phyloP scores from a whole-genome alignment of 768 basidiomycete species.

The Mycena rebaudengoi region DNA sequence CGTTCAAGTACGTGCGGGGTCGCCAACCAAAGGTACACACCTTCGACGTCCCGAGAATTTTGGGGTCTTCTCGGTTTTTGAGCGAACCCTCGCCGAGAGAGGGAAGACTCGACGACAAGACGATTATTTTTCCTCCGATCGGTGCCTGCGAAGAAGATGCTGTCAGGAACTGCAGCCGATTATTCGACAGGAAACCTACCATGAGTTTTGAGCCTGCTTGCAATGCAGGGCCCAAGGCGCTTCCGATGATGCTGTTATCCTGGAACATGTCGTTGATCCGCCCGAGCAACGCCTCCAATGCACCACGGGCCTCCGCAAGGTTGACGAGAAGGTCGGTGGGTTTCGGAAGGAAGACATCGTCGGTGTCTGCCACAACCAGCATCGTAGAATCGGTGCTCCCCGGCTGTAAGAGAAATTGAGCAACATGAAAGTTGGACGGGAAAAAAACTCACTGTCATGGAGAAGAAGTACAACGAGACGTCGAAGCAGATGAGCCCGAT shows the following conservation, averaged over 20 bases:
- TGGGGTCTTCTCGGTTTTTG: conserved; percentile 97
- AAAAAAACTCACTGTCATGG: conserved; percentile 74
- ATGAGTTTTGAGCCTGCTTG: conserved; percentile 97
- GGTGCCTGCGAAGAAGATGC: conserved; percentile 64
- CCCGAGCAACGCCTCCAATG: conserved; percentile 83
- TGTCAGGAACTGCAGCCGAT: not conserved
- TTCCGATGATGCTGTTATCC: conserved; percentile 93
- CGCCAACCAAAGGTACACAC: conserved; percentile 43
- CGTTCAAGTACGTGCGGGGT: not conserved
- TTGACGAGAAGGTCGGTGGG: conserved; percentile 97
- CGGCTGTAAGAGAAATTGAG: conserved; percentile 48
- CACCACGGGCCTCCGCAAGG: conserved; percentile 81
- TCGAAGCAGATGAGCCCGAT: conserved; percentile 94
- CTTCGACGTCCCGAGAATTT: conserved; percentile 94
- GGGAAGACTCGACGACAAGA: conserved; percentile 86
- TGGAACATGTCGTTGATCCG: conserved; percentile 96
- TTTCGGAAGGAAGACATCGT: conserved; percentile 97
- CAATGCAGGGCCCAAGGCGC: conserved; percentile 92
- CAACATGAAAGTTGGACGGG: not conserved
- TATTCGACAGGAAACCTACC: conserved; percentile 51
- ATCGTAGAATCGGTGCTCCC: conserved; percentile 84
- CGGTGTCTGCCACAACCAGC: conserved; percentile 97
- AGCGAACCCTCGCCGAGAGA: conserved; percentile 89
- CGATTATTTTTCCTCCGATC: conserved; percentile 95
- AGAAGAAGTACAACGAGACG: conserved; percentile 95